Evolutionary conservation across 495 filamentous ascomycete species (phyloP), one percentile per base, ranked within the genome.

Genomic region (Neurospora sublineolata): DNA sequence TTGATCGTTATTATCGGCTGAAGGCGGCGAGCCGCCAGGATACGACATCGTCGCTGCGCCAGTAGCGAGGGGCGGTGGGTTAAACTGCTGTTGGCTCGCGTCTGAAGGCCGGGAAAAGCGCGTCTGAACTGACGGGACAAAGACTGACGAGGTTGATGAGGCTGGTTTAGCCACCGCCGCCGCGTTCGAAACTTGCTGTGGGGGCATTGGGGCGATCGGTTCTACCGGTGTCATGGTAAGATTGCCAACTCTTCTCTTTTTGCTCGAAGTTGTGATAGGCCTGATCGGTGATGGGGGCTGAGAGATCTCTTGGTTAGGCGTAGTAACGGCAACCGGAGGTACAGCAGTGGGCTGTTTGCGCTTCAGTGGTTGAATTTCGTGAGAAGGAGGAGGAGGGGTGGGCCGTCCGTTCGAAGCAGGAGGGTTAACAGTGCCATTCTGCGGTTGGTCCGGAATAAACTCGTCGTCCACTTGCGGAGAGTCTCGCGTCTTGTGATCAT

Each of bases 401-500:
- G 52, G 52, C 6, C 30, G 52, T 64, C 52, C 52, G 52, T 30
- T 36, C 14, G 52, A 64, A 18, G 52, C 52, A 64, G 52, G 52
- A 64, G 52, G 12, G 7, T 36, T 64, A 36, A 33, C 27, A 18
- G 52, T 64, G 52, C 52, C 27, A 18, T 64, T 64, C 52, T 64
- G 52, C 52, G 52, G 27, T 33, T 64, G 52, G 27, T 64, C 52
- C 14, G 52, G 52, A 64, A 64, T 33, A 14, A 64, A 64, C 52
- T 64, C 52, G 27, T 64, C 52, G 52, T 64, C 52, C 27, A 64
- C 52, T 64, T 64, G 52, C 12, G 30, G 23, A 64, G 23, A 30
- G 27, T 64, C 52, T 33, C 52, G 89, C 3, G 93, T 94, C 80
- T 98, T 98, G 82, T 98, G 94, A 78, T 98, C 94, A 79, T 98